Evolutionary conservation across 805 yeast genomes (phyloP), one percentile per base, ranked within the genome.

Genomic region (Saturnispora gosingensis): DNA sequence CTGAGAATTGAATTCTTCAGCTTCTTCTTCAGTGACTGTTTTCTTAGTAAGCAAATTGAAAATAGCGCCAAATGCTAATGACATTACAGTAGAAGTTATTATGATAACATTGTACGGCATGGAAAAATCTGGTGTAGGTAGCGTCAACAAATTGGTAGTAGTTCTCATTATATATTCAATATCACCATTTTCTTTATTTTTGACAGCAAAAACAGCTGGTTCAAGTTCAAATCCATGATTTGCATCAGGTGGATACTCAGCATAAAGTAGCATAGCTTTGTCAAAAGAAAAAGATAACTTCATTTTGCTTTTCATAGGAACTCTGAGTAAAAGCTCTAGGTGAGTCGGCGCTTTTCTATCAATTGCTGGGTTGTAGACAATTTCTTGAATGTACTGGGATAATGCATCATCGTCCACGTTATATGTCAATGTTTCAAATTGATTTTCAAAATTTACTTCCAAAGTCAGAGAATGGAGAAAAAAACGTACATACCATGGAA

Each of bases 181-280:
- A 24, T 58, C 54, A 43, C 54, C 32, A 45, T 56, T 50, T 4
- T 43, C 43, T 11, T 60, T 53, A 13, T 63, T 62, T 8, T 82
- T 49, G 0, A 87, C 77, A 2, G 84, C 76, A 11, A 88, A 73
- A 10, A 88, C 84, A 5, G 96, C 96, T 0, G 98, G 96, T 24
- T 93, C 93, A 43, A 93, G 81, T 53, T 90, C 91, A 67, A 93
- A 93, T 0, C 99, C 99, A 60, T 93, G 97, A 65, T 93, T 93
- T 2, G 99, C 98, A 72, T 93, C 99, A 1, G 99, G 99, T n/a
- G 99, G 99, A 62, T 93, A 93, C 65, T 93, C 98, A 3, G 89
- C 85, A 54, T 86, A 82, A 52, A 83, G 76, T 30, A 93, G 73
- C 63, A 93, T 73, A 0, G 96, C 82, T 65, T 90, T 93, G 64